Conservation (phyloP, 2,329 filamentous ascomycete genomes). For the Scleromitrula shiraiana region DNA sequence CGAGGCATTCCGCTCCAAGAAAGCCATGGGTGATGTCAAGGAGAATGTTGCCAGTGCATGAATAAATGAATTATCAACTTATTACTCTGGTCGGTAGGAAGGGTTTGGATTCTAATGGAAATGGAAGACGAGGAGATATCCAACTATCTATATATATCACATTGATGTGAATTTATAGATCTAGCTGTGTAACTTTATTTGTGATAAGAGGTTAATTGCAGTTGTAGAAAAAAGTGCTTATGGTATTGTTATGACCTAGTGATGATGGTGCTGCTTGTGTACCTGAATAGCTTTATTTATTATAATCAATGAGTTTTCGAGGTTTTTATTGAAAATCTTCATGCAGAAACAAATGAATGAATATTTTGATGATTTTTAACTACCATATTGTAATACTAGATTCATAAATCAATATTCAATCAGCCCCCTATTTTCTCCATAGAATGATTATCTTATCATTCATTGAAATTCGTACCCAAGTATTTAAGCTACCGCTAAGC, state of each 20-base stretch:
- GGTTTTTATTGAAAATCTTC: too few relatives aligned
- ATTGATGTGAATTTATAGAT: not conserved
- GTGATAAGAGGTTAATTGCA: not conserved
- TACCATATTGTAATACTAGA: not conserved
- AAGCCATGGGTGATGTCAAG: not conserved
- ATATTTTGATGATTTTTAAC: not conserved
- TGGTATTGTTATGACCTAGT: slow-evolving; percentile 2
- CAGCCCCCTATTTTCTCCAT: not conserved
- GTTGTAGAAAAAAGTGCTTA: not conserved
- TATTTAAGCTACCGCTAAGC: slow-evolving; percentile 9
- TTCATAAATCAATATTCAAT: not conserved
- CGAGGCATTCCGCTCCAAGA: slow-evolving; percentile 13
- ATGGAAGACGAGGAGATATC: not conserved
- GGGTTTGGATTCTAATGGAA: not conserved
- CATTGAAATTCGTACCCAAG: slow-evolving; percentile 2
- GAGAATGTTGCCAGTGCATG: slow-evolving; percentile 3
- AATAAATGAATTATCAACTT: too few relatives aligned
- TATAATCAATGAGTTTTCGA: too few relatives aligned
- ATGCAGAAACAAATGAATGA: too few relatives aligned
- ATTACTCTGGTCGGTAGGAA: too few relatives aligned
- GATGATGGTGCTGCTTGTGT: slow-evolving; percentile 5
- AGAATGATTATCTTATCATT: not conserved
- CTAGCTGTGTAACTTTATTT: not conserved
- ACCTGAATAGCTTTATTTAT: slow-evolving; percentile 5
- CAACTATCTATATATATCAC: not conserved